Base-by-base conservation (phyloP, 352 stramenopile genomes). In the Globisporangium lucens region DNA sequence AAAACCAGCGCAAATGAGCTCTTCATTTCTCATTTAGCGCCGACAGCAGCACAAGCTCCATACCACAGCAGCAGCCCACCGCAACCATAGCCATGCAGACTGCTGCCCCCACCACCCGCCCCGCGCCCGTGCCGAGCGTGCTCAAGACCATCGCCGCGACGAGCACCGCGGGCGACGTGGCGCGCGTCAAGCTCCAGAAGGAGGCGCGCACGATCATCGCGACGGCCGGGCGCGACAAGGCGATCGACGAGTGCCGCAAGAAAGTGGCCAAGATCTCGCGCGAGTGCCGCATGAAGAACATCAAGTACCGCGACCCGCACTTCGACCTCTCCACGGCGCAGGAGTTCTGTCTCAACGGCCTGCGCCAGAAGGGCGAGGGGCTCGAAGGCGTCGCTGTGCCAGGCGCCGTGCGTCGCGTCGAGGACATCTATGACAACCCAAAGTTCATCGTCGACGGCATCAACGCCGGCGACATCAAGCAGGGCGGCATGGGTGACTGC, bases 401-500 rank as follows among this genome's bases (percentile, higher is more conserved):
- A 0, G 67, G 53, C 8, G 70, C 62, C 17, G 66, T 68, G 6
- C 64, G 68, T n/a, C 75, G 75, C 61, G 73, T 82, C 22, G 71
- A 69, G 30, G 67, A 83, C 24, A 70, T 83, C 55, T 83, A 68
- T 47, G 72, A 83, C 52, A 10, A 74, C 20, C 76, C 76, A 17
- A 71, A 71, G 57, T 83, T 83, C 66, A 78, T 79, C 56, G 76
- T 80, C 30, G 76, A 83, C 41, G 75, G 76, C 53, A 83, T 95
- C 55, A 80, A 85, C 61, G 75, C 83, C 3, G 65, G 65, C 56
- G 88, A 95, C 70, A 77, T 94, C 60, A 81, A 87, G 61, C 88
- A 95, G 66, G 88, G 88, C 46, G 75, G 67, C 15, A 74, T 87
- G 27, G 88, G 88, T 20, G 85, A 95, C 70, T 95, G 88, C 74